Evolutionary conservation across 2,329 filamentous ascomycete genomes (phyloP).

Genomic region (Trichoderma simmonsii): DNA sequence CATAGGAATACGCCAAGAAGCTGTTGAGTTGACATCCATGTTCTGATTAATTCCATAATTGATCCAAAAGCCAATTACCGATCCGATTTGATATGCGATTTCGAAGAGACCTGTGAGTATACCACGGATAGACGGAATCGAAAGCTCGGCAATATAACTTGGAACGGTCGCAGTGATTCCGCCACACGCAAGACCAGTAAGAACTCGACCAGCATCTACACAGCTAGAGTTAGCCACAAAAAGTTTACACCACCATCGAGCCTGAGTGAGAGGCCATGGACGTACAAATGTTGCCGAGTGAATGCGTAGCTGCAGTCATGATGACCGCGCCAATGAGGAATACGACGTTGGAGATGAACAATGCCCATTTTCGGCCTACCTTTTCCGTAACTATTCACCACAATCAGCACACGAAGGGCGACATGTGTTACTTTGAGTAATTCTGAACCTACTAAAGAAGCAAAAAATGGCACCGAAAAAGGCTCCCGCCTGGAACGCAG

Average conservation of each 20-base stretch:
- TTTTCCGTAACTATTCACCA: conserved; percentile 40
- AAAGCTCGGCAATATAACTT: conserved; percentile 62
- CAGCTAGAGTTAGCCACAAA: conserved; percentile 2
- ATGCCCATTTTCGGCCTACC: conserved; percentile 48
- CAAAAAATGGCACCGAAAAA: conserved; percentile 52
- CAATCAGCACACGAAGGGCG: not conserved
- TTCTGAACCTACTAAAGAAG: conserved; percentile 34
- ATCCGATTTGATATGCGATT: conserved; percentile 53
- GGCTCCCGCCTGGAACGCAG: conserved; percentile 47
- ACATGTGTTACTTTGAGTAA: not conserved
- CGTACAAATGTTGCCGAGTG: conserved; percentile 44
- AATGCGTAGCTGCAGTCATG: conserved; percentile 40
- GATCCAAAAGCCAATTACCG: conserved; percentile 51
- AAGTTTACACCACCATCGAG: fast-evolving
- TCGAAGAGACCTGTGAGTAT: conserved; percentile 53
- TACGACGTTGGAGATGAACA: conserved; percentile 43
- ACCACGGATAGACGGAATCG: conserved; percentile 56
- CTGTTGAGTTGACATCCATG: conserved; percentile 32
- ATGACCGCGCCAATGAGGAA: conserved; percentile 45
- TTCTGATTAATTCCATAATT: conserved; percentile 44
- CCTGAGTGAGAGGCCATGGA: fast-evolving
- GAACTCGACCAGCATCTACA: conserved; percentile 54
- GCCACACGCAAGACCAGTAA: conserved; percentile 57
- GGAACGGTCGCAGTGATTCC: conserved; percentile 57
- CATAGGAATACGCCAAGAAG: conserved; percentile 49